Evolutionary conservation across 2,329 filamentous ascomycete species (phyloP).

Genomic region (Fusarium longipes): DNA sequence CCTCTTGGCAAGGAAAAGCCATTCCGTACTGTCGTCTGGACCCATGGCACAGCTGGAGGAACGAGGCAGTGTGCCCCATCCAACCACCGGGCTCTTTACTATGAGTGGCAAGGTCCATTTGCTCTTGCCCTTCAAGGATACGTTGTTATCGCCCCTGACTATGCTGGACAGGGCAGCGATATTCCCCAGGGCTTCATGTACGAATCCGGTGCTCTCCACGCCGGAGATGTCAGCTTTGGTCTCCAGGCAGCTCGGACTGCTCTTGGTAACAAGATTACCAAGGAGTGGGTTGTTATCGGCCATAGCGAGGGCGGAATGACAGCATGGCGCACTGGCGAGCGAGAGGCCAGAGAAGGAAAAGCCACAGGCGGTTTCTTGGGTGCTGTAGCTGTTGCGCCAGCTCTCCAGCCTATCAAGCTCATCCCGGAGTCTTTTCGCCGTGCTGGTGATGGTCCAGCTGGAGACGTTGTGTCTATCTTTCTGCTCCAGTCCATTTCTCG

Average conservation of each 20-base stretch:
- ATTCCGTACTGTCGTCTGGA: constrained; percentile 21
- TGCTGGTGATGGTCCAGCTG: constrained; percentile 9
- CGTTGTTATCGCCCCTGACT: constrained; percentile 10
- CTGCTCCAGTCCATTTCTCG: constrained; percentile 7
- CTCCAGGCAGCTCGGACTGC: not conserved
- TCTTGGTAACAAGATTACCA: not conserved
- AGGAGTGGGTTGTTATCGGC: constrained; percentile 19
- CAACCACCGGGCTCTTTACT: constrained; percentile 10
- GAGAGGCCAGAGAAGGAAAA: constrained; percentile 3
- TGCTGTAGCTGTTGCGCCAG: constrained; percentile 5
- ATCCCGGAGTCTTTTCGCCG: constrained; percentile 22
- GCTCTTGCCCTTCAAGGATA: constrained; percentile 6
- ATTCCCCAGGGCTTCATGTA: constrained; percentile 28
- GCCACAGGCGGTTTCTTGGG: constrained; percentile 17
- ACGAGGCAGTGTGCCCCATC: constrained; percentile 21
- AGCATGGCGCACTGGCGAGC: constrained; percentile 15
- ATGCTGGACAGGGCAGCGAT: constrained; percentile 19
- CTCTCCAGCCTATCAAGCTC: constrained; percentile 17
- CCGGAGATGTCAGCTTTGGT: constrained; percentile 15
- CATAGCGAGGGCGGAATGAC: constrained; percentile 26
- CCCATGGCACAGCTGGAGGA: constrained; percentile 18
- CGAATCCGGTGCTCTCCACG: constrained; percentile 13
- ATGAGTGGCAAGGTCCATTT: constrained; percentile 6
- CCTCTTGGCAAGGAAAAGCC: constrained; percentile 19
- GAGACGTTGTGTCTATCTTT: constrained; percentile 22